These are phyloP conservation scores for Saccharomycopsis crataegensis DNA, from an alignment of 1,139 yeast species.

Conservation along the genomic window DNA sequence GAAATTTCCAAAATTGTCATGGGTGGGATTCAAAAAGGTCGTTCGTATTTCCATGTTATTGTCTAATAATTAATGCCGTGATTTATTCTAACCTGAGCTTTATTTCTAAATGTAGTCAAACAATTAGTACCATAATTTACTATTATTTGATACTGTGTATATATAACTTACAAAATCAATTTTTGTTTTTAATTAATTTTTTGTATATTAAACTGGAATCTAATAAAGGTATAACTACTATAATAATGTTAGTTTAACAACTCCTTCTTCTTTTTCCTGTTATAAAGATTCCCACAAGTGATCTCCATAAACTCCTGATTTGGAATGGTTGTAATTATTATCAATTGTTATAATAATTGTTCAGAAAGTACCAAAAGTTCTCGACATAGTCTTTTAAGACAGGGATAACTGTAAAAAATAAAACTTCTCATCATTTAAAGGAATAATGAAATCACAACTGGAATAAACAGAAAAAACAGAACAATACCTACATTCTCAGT, in stretches of 20 bases:
- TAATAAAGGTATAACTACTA: neutral
- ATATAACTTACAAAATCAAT: too few relatives aligned
- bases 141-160: too few relatives aligned
- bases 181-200: too few relatives aligned
- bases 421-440: constrained; percentile 14
- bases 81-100: neutral
- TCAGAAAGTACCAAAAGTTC: constrained; percentile 6
- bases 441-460: neutral
- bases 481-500: neutral
- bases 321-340: neutral
- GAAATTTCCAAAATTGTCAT: constrained; percentile 74
- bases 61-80: constrained; percentile 14
- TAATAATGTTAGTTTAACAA: too few relatives aligned
- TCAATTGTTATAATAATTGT: neutral
- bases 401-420: constrained; percentile 19
- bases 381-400: constrained; percentile 19
- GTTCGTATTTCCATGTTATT: constrained; percentile 49
- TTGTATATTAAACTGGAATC: neutral
- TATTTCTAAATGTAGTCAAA: neutral
- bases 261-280: too few relatives aligned
- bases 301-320: neutral
- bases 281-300: too few relatives aligned
- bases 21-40: constrained; percentile 59
- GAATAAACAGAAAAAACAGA: neutral
- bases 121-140: neutral